Conservation (phyloP, 2,329 filamentous ascomycete genomes). For the Septoria petroselini region DNA sequence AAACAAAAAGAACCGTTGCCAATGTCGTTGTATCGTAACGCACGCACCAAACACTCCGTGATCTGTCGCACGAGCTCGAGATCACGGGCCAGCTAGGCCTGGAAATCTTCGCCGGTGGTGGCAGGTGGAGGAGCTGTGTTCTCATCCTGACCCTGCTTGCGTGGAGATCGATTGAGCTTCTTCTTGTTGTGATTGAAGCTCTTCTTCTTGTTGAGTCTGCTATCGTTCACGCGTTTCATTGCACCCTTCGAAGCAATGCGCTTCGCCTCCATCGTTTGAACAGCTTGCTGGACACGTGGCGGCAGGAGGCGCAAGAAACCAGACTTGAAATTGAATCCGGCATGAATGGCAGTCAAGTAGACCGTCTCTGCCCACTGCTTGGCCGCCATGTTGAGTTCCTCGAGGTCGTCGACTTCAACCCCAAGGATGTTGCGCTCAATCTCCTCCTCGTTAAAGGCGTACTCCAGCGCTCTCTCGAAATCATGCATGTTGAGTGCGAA, state of each 20-base stretch:
- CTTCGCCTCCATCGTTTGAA: constrained; percentile 1
- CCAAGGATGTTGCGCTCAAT: constrained; percentile 33
- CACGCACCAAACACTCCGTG: background rate
- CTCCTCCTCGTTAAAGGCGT: constrained; percentile 27
- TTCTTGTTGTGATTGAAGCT: background rate
- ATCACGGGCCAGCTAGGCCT: background rate
- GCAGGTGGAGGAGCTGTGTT: background rate
- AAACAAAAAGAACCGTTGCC: constrained; percentile 4
- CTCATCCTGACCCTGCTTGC: constrained; percentile 4
- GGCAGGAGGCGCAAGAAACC: background rate
- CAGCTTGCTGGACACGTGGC: background rate
- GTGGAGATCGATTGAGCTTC: background rate
- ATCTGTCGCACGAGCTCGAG: background rate
- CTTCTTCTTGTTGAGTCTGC: constrained; percentile 4
- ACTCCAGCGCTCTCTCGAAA: constrained; percentile 20
- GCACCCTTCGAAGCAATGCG: background rate
- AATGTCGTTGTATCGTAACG: constrained; percentile 9
- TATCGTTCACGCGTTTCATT: background rate
- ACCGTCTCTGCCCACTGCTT: constrained; percentile 18
- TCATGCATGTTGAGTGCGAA: constrained; percentile 15
- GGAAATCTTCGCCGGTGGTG: background rate
- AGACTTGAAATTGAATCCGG: constrained; percentile 1
- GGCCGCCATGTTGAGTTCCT: constrained; percentile 12
- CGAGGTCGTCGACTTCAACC: constrained; percentile 20
- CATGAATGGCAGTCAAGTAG: background rate